Conservation (phyloP, 2,329 filamentous ascomycete species). For the Fusarium mexicanum region DNA sequence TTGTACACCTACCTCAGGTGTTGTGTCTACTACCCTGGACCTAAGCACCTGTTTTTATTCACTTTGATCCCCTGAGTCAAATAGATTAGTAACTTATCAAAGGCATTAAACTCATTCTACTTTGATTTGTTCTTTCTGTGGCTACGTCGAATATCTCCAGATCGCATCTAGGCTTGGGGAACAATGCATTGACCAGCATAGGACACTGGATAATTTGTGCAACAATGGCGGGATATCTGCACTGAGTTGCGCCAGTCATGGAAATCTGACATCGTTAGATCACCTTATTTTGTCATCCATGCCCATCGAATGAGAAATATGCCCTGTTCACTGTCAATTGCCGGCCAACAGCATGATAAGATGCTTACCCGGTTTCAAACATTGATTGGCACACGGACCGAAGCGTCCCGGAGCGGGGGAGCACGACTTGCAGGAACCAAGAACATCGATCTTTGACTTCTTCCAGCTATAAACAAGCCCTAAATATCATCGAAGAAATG, state of each 20-base stretch:
- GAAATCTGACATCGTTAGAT: not conserved
- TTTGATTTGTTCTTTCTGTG: not conserved
- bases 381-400: conserved; percentile 8
- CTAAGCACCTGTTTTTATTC: not conserved
- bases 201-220: not conserved
- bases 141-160: not conserved
- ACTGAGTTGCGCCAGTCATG: not conserved
- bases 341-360: not conserved
- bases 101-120: too few relatives aligned
- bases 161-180: not conserved
- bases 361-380: not conserved
- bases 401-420: conserved; percentile 20
- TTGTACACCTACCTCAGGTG: not conserved
- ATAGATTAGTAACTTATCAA: too few relatives aligned
- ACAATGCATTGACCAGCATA: not conserved
- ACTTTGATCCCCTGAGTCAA: not conserved
- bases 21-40: not conserved
- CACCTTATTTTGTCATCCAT: not conserved
- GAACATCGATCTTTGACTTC: not conserved
- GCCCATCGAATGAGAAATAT: not conserved
- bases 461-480: not conserved
- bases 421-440: not conserved
- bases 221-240: not conserved
- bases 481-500: not conserved
- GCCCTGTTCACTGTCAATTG: not conserved